These are phyloP conservation scores for Tetragonia tetragonoides DNA, from an alignment of 148 eudicot species.

Conservation along the genomic window DNA sequence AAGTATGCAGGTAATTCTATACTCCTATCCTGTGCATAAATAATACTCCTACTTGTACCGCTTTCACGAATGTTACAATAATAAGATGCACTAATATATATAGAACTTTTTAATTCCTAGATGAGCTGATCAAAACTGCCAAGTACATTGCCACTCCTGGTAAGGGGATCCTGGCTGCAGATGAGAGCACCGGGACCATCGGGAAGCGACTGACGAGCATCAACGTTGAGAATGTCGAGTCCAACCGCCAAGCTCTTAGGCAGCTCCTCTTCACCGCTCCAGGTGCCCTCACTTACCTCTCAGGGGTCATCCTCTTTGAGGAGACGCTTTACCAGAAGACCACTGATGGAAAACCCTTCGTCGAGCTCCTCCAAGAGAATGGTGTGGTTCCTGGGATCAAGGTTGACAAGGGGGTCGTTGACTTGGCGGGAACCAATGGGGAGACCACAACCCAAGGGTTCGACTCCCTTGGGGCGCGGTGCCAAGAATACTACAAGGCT, in stretches of 20 bases:
- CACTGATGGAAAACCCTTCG: slow-evolving; percentile 70
- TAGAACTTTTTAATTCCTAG: slow-evolving; percentile 23
- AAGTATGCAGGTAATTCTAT: slow-evolving; percentile 69
- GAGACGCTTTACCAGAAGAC: slow-evolving; percentile 84
- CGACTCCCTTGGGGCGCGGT: slow-evolving; percentile 73
- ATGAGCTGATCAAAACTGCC: slow-evolving; percentile 87
- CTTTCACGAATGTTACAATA: background rate
- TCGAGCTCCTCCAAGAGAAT: slow-evolving; percentile 57
- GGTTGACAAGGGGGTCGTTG: slow-evolving; percentile 86
- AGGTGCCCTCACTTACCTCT: slow-evolving; percentile 56
- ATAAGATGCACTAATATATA: too few relatives aligned
- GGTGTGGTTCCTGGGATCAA: slow-evolving; percentile 86
- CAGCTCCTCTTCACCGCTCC: slow-evolving; percentile 81
- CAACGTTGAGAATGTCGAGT: slow-evolving; percentile 71
- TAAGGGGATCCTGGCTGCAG: slow-evolving; percentile 90
- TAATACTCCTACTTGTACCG: background rate
- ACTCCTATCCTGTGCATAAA: background rate
- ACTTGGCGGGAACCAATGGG: slow-evolving; percentile 73
- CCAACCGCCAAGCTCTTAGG: slow-evolving; percentile 85
- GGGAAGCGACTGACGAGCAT: slow-evolving; percentile 79
- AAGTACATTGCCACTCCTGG: slow-evolving; percentile 95
- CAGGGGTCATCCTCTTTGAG: slow-evolving; percentile 90
- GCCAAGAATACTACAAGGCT: slow-evolving; percentile 74
- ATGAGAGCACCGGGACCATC: slow-evolving; percentile 91
- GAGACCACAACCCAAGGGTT: slow-evolving; percentile 93